Evolutionary conservation across 805 yeast genomes (phyloP), one percentile per base, ranked within the genome.

Genomic region (Metschnikowia baotianmanensis): DNA sequence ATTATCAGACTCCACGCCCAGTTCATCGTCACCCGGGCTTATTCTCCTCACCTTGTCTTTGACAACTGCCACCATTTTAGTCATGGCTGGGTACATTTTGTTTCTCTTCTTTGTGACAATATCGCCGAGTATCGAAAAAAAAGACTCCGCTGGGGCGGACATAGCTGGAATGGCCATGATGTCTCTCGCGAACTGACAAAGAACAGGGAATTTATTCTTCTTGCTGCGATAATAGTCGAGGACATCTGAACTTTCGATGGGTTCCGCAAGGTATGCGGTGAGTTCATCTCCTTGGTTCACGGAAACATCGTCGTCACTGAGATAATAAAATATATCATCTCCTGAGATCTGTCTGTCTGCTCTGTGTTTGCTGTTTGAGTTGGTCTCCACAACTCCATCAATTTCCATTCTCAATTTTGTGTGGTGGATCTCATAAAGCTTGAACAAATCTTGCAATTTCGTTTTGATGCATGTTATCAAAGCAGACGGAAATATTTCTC

Each of bases 1-100:
- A 22, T 22, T 23, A 36, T 22, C 34, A 36, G 39, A 28, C 22
- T 36, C 39, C 34, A 35, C 24, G 27, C 25, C 38, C 31, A 27
- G 32, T 12, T 26, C 32, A 6, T 8, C 24, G 34, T 31, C 19
- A 21, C 28, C 28, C 8, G 35, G 35, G n/a, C 24, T 22, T 32
- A 32, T 10, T 21, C 19, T 36, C 16, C 9, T 29, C 16, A 28
- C 39, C 34, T 15, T 21, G 12, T 36, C 34, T 5, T 29, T 29
- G 19, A 36, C 39, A 15, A 29, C 23, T 28, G 39, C 33, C 21
- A 20, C 8, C 39, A 36, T 36, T 22, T 36, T 36, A 8, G 26
- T 36, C 22, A 28, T 36, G 21, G 34, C 39, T 17, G 39, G 34
- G 33, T 16, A 16, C 10, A 21, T 21, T 8, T 22, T 36, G 34